phyloP scores from a whole-genome alignment of 139 green algal species.

The Edaphochlamys debaryana region DNA sequence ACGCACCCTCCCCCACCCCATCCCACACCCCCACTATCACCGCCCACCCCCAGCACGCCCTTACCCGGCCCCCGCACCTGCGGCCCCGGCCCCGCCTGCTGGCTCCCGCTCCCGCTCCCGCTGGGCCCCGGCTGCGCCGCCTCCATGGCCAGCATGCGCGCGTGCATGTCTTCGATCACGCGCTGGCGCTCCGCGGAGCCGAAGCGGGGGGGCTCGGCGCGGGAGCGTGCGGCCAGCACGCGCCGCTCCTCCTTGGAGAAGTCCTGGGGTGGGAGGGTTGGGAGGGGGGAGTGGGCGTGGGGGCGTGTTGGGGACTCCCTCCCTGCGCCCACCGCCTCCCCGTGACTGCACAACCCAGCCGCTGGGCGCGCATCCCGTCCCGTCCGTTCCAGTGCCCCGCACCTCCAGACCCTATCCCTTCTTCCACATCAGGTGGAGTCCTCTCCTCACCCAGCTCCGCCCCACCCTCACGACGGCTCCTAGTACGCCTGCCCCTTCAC shows the following conservation, averaged over 20 bases:
- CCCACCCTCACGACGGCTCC: no score
- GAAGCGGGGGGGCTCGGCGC: conserved; percentile 65
- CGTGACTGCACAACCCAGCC: background rate
- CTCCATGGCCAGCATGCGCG: conserved; percentile 73
- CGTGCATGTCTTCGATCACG: conserved; percentile 81
- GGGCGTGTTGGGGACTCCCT: no score
- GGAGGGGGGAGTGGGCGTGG: background rate
- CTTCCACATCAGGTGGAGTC: no score
- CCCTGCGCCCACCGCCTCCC: no score
- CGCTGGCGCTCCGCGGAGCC: conserved; percentile 78
- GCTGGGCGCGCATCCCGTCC: background rate
- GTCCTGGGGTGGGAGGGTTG: conserved; percentile 65
- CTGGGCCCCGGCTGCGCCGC: background rate
- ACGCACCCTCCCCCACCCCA: no score
- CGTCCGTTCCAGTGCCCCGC: no score
- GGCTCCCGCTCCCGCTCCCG: background rate
- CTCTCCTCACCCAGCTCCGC: no score
- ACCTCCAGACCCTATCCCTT: no score
- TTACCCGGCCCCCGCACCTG: background rate
- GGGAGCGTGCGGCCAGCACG: conserved; percentile 75
- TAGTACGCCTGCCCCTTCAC: no score
- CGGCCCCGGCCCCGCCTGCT: background rate
- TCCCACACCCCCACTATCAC: no score
- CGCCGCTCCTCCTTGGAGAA: conserved; percentile 82
- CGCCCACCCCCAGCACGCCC: no score